Base-by-base conservation (phyloP, 75 land plant species). In the Chamaecyparis obtusa region DNA sequence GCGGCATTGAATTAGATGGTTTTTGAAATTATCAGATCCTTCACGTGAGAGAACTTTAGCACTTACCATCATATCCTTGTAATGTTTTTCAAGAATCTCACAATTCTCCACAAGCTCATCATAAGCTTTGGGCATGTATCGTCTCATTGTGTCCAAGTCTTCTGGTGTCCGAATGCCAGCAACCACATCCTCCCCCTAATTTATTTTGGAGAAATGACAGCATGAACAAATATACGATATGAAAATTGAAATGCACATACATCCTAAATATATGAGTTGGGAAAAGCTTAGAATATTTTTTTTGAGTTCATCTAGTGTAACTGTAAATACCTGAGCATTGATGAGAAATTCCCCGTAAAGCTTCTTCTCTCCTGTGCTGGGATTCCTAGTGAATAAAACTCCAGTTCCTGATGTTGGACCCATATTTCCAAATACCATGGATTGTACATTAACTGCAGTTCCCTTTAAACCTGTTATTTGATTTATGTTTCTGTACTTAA, bases 361-460 rank as follows among this genome's bases (percentile, higher is more conserved):
- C 92, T 96, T 97, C 91, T 93, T 95, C 87, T 98, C 99, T 8
- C 99, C 99, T 0, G 99, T 98, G 91, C 97, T 98, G 30, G 99
- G 99, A 86, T 97, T 97, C 46, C 99, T 93, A 37, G 99, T 98
- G 90, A 98, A 98, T 17, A 98, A 89, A 56, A 98, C 99, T 3
- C 99, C 99, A 41, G 99, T 98, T 27, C 99, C 99, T 74, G 99
- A 98, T 86, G 95, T 95, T 64, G 88, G 89, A 83, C 99, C 99
- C 99, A 98, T 98, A 89, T 98, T 98, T 41, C 99, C 99, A 90
- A 97, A 97, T 48, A 98, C 99, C 99, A 98, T 98, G 85, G 93
- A 91, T 85, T 98, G 99, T 76, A 98, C 90, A 80, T 98, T 98
- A 9, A 98, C 99, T 41, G 99, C 99, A 82, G 99, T 98, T 56